These are phyloP conservation scores for Jamesozyma spencerorum DNA, from an alignment of 805 yeast genomes.

Conservation along the genomic window DNA sequence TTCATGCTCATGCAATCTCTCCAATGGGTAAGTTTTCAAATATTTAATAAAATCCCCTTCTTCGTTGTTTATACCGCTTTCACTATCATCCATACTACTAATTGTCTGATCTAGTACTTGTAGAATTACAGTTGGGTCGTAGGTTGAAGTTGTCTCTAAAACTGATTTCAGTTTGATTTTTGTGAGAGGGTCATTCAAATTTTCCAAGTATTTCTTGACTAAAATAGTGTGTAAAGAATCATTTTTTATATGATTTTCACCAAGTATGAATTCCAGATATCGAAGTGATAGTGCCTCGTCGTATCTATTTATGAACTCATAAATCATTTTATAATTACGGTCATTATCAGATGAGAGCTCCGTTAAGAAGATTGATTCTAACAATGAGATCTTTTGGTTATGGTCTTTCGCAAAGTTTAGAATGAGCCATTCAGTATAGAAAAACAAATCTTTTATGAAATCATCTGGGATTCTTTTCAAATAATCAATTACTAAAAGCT, in stretches of 20 bases:
- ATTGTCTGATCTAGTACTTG: conserved; percentile 10
- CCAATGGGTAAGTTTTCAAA: conserved; percentile 45
- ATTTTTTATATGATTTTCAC: conserved; percentile 28
- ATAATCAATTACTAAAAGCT: conserved; percentile 36
- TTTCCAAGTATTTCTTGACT: conserved; percentile 36
- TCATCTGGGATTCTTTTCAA: conserved; percentile 45
- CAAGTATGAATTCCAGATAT: conserved; percentile 47
- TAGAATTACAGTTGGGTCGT: conserved; percentile 34
- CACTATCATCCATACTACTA: background rate
- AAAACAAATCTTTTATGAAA: conserved; percentile 45
- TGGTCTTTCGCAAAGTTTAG: conserved; percentile 28
- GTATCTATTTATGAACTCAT: conserved; percentile 38
- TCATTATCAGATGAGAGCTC: conserved; percentile 53
- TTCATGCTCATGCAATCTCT: conserved; percentile 50
- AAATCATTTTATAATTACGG: conserved; percentile 44
- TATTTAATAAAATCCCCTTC: conserved; percentile 8
- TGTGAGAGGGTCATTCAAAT: conserved; percentile 14
- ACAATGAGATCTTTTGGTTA: conserved; percentile 25
- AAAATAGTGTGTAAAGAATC: conserved; percentile 37
- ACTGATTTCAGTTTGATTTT: conserved; percentile 30
- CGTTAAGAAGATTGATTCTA: conserved; percentile 49
- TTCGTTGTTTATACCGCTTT: conserved; percentile 3
- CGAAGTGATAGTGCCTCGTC: conserved; percentile 27
- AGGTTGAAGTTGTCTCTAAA: conserved; percentile 28
- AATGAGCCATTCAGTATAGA: conserved; percentile 42